These are phyloP conservation scores for Amauroascus verrucosus DNA, from an alignment of 2,329 filamentous ascomycete genomes.

Conservation along the genomic window DNA sequence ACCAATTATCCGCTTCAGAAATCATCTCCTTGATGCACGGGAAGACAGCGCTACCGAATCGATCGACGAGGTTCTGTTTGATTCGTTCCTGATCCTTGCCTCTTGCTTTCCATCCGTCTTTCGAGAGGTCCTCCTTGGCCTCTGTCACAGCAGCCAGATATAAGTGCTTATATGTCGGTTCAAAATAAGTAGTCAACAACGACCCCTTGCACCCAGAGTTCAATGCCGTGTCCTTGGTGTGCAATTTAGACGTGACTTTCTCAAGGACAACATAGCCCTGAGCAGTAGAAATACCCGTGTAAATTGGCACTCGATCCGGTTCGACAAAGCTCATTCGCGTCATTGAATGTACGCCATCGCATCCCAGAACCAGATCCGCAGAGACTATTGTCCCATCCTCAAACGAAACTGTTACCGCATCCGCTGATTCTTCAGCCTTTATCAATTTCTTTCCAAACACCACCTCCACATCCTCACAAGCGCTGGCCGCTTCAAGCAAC, in stretches of 20 bases:
- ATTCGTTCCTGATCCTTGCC: constrained; percentile 25
- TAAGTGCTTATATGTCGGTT: constrained; percentile 23
- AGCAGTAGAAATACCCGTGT: constrained; percentile 34
- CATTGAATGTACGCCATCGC: constrained; percentile 51
- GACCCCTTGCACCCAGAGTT: constrained; percentile 30
- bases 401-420: constrained; percentile 40
- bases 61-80: constrained; percentile 25
- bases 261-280: constrained; percentile 18
- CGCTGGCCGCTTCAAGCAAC: not conserved
- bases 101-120: constrained; percentile 13
- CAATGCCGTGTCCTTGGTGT: constrained; percentile 23
- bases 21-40: constrained; percentile 30
- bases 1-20: constrained; percentile 20
- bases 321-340: constrained; percentile 43
- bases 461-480: constrained; percentile 18
- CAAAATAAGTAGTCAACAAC: constrained; percentile 29
- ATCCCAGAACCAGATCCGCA: constrained; percentile 44
- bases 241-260: constrained; percentile 25
- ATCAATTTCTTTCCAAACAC: constrained; percentile 33
- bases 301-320: constrained; percentile 41
- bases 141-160: constrained; percentile 26
- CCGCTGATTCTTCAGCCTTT: constrained; percentile 38
- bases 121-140: constrained; percentile 21
- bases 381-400: constrained; percentile 35
- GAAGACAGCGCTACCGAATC: constrained; percentile 27